Base-by-base conservation (phyloP, 2,329 filamentous ascomycete species). In the Ceratocystis huliohia region DNA sequence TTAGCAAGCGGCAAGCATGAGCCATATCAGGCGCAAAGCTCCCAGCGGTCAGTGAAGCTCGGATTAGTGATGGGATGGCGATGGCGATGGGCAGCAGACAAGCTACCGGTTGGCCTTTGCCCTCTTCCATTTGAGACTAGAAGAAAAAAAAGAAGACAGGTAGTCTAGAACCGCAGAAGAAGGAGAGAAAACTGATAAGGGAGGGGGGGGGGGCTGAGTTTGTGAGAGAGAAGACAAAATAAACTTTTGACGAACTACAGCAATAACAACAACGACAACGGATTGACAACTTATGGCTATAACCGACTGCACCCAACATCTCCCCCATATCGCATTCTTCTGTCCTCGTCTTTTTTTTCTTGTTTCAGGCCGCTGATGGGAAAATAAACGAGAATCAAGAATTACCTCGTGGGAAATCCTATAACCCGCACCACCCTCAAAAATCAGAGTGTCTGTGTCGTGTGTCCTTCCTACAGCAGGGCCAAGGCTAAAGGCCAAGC, bases 1-100 rank as follows among this genome's bases (percentile, higher is more conserved):
- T 59, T 59, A 59, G 56, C 56, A 59, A 59, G 56, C 56, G 56
- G 56, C 56, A 59, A 59, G 56, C 56, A 59, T 59, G 13, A 59
- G 56, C 56, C 56, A 59, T 15, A 13, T n/a, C 28, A 59, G 56
- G 28, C 56, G 56, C 56, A 59, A 37, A 59, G 56, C 56, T 59
- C 56, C 37, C 28, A 59, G 25, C 56, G 56, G 56, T 59, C 56
- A 59, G 56, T 59, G 56, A 59, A 59, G 56, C 56, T 59, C 56
- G 28, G 56, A 59, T 41, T 41, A 13, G 37, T 4, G 4, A 41
- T 41, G 37, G 37, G 3, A 41, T 41, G 37, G 37, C 37, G 37
- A 41, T 59, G 56, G 30, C 56, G 28, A 59, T 59, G 28, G 37
- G 13, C 30, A 17, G n/a, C 15, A 30, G 56, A 33, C 56, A n/a